Evolutionary conservation across 495 filamentous ascomycete genomes (phyloP), one percentile per base, ranked within the genome.

Genomic region (Margaritispora aquatica): DNA sequence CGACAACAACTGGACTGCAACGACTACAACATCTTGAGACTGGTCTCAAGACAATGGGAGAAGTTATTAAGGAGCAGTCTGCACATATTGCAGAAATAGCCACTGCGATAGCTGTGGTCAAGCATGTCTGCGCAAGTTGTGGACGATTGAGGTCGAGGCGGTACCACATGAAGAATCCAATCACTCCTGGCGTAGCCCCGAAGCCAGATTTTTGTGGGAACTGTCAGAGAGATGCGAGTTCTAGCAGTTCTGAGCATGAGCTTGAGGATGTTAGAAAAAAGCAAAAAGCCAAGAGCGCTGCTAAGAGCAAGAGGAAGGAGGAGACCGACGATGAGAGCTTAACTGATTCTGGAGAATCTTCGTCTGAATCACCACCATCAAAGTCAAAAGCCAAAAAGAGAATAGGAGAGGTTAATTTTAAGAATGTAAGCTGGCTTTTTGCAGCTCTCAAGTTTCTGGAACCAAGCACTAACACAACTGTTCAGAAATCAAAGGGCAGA

Each of bases 81-180:
- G n/a, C n/a, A 11, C 3, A 15, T 17, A 48, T 47, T 22, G 51
- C 29, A n/a, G 38, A 34, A 29, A 19, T 44, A 11, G 52, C 52
- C 26, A 57, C 65, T 24, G 55, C 61, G 10, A 55, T 62, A n/a
- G 55, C 63, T 34, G 47, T 68, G 2, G 56, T 57, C 19, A 65
- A 63, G 23, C 69, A 71, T 60, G 48, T 69, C 21, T 75, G 72
- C 57, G 65, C 57, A 4, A 54, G 55, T 17, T 75, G 72, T 59
- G 68, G 66, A 34, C 60, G 54, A 23, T 36, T 66, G 15, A 61
- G 66, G 19, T 71, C 70, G 0, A 51, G 56, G 22, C 60, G 56
- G 20, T 72, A 69, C 44, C 66, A 70, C 22, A 11, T 60, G 0
- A 58, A 67, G 8, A 38, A 71, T 47, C 70, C 68, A 8, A 60